Conservation (phyloP, 345 rosid species). For the Melastoma malabathricum region DNA sequence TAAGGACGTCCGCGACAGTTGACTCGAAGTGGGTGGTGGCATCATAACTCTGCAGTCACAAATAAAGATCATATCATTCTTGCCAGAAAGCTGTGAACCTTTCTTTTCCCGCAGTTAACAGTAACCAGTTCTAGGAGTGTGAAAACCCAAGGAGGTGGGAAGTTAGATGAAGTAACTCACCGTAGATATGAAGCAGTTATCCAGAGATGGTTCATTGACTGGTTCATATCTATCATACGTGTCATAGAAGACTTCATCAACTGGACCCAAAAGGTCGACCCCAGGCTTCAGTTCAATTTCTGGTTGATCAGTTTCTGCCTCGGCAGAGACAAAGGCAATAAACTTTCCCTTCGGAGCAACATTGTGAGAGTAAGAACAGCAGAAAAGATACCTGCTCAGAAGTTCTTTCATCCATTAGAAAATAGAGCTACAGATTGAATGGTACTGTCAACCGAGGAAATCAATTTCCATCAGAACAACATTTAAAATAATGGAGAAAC, state of each 20-base stretch:
- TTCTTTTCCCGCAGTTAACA: not conserved
- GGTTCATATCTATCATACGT: constrained; percentile 67
- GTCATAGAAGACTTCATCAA: constrained; percentile 80
- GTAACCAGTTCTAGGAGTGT: not conserved
- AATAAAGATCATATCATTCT: constrained; percentile 9
- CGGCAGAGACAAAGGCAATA: constrained; percentile 84
- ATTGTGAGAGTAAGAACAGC: constrained; percentile 86
- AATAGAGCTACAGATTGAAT: too few relatives aligned
- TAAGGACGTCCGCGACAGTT: constrained; percentile 78
- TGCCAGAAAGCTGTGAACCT: not conserved
- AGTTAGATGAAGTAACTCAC: constrained; percentile 26
- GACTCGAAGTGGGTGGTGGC: constrained; percentile 91
- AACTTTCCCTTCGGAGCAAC: constrained; percentile 90
- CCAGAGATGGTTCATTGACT: constrained; percentile 66
- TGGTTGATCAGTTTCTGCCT: constrained; percentile 83
- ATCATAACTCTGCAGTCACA: constrained; percentile 70
- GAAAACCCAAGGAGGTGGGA: not conserved
- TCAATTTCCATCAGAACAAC: too few relatives aligned
- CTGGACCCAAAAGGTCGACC: constrained; percentile 64
- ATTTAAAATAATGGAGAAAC: too few relatives aligned
- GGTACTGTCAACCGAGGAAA: too few relatives aligned
- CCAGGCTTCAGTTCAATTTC: constrained; percentile 66
- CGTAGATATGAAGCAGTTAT: constrained; percentile 83
- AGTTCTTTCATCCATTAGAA: too few relatives aligned
- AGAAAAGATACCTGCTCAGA: constrained; percentile 69